Evolutionary conservation across 75 land plant genomes (phyloP).

Genomic region (Cryptomeria japonica): DNA sequence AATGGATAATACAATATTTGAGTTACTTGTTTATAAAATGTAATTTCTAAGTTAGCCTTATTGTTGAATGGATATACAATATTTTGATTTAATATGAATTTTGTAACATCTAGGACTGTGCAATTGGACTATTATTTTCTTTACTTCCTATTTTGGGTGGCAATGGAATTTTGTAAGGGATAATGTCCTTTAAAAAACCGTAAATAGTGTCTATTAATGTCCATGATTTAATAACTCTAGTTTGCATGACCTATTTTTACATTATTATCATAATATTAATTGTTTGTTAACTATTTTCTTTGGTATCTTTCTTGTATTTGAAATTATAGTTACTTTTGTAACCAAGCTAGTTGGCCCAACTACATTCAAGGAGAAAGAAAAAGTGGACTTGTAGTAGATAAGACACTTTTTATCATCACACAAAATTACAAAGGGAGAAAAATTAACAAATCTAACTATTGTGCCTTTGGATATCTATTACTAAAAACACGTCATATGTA

Average conservation of each 20-base stretch:
- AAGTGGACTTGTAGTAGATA: no score
- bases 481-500: no score
- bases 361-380: no score
- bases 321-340: background rate
- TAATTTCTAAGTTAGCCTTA: no score
- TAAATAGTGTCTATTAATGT: conserved; percentile 36
- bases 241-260: background rate
- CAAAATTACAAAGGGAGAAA: no score
- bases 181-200: conserved; percentile 80
- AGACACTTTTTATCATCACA: no score
- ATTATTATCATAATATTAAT: background rate
- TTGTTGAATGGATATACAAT: background rate
- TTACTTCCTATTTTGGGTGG: conserved; percentile 95
- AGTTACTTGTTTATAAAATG: no score
- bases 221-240: no score
- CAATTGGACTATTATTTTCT: conserved; percentile 93
- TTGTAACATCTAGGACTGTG: conserved; percentile 73
- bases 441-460: no score
- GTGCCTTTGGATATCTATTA: no score
- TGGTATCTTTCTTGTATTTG: background rate
- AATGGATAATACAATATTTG: no score
- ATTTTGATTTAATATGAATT: background rate
- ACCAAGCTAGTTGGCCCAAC: no score
- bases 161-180: conserved; percentile 72
- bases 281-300: background rate